Conservation (phyloP, 331 rosid genomes). For the Malus hybrid region DNA sequence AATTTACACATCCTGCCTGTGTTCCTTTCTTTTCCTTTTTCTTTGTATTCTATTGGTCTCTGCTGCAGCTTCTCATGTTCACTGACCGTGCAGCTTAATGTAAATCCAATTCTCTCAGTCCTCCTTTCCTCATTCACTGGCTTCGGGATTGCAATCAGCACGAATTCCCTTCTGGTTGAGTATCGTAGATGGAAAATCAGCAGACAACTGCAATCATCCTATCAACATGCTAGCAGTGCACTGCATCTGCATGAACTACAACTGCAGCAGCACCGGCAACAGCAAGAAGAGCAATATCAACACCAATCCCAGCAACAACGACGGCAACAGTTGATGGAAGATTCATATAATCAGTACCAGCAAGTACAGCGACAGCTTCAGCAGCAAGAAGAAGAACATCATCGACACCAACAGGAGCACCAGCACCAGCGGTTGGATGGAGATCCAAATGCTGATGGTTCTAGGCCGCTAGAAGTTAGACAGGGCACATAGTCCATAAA, state of each 20-base stretch:
- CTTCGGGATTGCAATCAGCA: slow-evolving; percentile 39
- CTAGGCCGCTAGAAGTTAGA: slow-evolving; percentile 6
- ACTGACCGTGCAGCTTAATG: slow-evolving; percentile 27
- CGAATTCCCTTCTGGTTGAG: slow-evolving; percentile 36
- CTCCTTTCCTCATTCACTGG: slow-evolving; percentile 43
- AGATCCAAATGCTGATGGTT: slow-evolving; percentile 10
- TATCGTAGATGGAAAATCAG: slow-evolving; percentile 39
- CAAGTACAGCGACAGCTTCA: neutral
- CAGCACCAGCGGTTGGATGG: slow-evolving; percentile 6
- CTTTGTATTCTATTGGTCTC: neutral
- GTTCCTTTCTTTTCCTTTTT: neutral
- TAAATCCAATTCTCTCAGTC: slow-evolving; percentile 34
- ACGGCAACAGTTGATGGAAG: slow-evolving; percentile 10
- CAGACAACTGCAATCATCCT: slow-evolving; percentile 22
- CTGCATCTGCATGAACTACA: slow-evolving; percentile 30
- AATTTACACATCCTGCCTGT: neutral
- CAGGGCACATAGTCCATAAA: neutral
- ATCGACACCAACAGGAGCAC: slow-evolving; percentile 2
- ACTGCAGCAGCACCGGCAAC: slow-evolving; percentile 21
- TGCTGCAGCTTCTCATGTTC: neutral
- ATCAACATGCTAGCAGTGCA: slow-evolving; percentile 20
- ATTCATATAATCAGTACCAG: slow-evolving; percentile 12
- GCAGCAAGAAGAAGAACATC: slow-evolving; percentile 6
- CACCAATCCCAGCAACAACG: slow-evolving; percentile 7
- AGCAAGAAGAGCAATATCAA: slow-evolving; percentile 31